A percentile compares a stretch with the other conserved stretches of the same genome.
Evolutionary conservation across 1,139 yeast species (phyloP).

Genomic region (Kluyveromyces marxianus): DNA sequence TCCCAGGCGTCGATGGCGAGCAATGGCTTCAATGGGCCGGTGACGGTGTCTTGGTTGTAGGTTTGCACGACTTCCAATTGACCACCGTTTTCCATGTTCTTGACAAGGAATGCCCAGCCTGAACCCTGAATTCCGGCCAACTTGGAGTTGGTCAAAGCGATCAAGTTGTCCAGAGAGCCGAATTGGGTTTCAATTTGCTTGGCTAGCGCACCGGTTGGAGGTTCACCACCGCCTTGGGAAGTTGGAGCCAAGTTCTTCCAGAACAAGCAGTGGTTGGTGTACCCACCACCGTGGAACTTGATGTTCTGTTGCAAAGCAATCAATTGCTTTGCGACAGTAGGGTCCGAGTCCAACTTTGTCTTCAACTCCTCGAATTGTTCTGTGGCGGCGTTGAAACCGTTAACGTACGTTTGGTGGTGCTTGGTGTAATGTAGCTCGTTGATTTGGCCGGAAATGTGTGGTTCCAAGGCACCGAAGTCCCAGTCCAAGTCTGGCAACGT

Average conservation of each 20-base stretch:
- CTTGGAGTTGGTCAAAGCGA: conserved; percentile 60
- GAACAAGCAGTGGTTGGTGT: conserved; percentile 76
- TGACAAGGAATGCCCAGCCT: conserved; percentile 95
- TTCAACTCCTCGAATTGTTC: conserved; percentile 74
- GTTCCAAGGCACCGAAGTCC: conserved; percentile 86
- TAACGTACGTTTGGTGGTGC: conserved; percentile 94
- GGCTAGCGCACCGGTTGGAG: conserved; percentile 52
- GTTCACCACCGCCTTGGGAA: conserved; percentile 78
- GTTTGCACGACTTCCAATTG: conserved; percentile 74
- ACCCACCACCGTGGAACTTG: conserved; percentile 96
- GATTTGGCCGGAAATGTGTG: conserved; percentile 80
- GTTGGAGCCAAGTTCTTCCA: conserved; percentile 89
- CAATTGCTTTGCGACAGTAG: conserved; percentile 33
- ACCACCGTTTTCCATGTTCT: conserved; percentile 74
- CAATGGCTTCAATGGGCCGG: conserved; percentile 67
- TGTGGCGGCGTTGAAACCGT: conserved; percentile 74
- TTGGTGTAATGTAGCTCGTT: conserved; percentile 86
- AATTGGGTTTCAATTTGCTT: conserved; percentile 59
- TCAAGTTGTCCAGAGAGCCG: conserved; percentile 73
- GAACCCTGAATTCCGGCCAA: conserved; percentile 95
- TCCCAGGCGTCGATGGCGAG: conserved; percentile 98
- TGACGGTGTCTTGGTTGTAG: conserved; percentile 84
- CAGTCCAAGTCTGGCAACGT: conserved; percentile 81
- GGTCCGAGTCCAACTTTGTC: conserved; percentile 55
- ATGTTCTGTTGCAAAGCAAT: conserved; percentile 61